Evolutionary conservation across 192 early-diverging fungal species (phyloP), one percentile per base, ranked within the genome.

Genomic region (Dissophora ornata): DNA sequence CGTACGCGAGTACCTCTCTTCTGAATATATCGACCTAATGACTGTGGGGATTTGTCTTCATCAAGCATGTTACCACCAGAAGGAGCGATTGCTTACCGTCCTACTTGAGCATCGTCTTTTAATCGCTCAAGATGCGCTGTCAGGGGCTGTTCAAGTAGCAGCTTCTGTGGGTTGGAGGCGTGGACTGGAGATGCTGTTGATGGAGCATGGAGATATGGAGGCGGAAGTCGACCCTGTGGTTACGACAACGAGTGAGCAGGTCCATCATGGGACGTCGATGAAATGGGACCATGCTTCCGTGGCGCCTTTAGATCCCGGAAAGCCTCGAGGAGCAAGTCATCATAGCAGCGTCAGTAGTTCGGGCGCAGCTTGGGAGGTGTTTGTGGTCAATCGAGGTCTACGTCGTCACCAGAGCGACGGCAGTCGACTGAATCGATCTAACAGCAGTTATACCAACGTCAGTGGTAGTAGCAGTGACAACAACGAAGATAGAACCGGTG

Each of bases 41-140:
- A 77, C 73, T 0, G 65, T 77, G 1, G 73, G 73, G 41, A 67
- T 77, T 12, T 77, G 73, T 34, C 59, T 77, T 0, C 56, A 77
- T 12, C 73, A 77, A 30, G 59, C 65, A 10, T 77, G 73, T 38
- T 77, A 57, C 40, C 73, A 77, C n/a, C 11, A 22, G 24, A 77
- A 77, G 21, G 73, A 67, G 44, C 4, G 29, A 0, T 24, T 77
- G 13, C 36, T 77, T 4, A 22, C 6, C 18, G 59, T 67, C 8
- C 10, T 77, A 0, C 56, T 77, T 25, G 65, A 77, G 13, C 59
- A 77, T 34, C 64, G 73, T 4, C 30, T 67, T 5, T 30, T 77
- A 28, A 61, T 77, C 16, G 73, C 73, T 8, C 73, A 77, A 38
- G 73, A 77, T 50, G 73, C 73, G 11, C 44, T 77, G 11, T 55